Base-by-base conservation (phyloP, 129 eudicot genomes). In the Scalesia atractyloides region DNA sequence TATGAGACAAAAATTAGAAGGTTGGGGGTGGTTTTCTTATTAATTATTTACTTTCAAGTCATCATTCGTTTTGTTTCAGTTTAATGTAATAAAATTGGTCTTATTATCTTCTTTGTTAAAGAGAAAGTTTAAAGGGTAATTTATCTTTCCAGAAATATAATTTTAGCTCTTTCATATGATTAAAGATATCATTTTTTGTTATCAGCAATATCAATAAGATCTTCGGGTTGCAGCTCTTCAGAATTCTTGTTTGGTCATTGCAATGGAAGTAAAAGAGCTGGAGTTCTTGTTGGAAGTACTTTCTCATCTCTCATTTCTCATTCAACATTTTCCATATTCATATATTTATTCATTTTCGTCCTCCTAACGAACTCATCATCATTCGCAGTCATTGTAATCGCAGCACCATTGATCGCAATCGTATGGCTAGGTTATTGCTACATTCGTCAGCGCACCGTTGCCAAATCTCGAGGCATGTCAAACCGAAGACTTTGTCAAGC, bases 171-270 rank as follows among this genome's bases (percentile, higher is more conserved):
- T 30, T 30, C 12, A 41, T 41, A 11, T 41, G 46, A 8, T 8
- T 41, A 41, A 41, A 2, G 9, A 41, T 41, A 41, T 7, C 46
- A 41, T 41, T 41, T 41, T 41, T 41, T 41, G 46, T 8, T 41
- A 11, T 11, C 46, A 41, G 46, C 10, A 41, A 68, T 9, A 74
- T 43, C 5, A 69, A 76, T 68, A 78, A 88, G 73, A 3, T 74
- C 89, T 17, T 24, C 73, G 5, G 33, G 68, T 59, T 88, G 94
- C 62, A 72, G 62, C 58, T 76, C 82, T 39, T 78, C 86, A 60
- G 78, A 68, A 26, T 86, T 79, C 68, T 13, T 87, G 53, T 82
- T 86, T 15, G 94, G 94, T 57, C 73, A 59, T 36, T 88, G 94
- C 34, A 80, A 86, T 53, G 90, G 87, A 80, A 80, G 78, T 34